Conservation (phyloP, 768 basidiomycete species). For the Lentinula edodes region DNA sequence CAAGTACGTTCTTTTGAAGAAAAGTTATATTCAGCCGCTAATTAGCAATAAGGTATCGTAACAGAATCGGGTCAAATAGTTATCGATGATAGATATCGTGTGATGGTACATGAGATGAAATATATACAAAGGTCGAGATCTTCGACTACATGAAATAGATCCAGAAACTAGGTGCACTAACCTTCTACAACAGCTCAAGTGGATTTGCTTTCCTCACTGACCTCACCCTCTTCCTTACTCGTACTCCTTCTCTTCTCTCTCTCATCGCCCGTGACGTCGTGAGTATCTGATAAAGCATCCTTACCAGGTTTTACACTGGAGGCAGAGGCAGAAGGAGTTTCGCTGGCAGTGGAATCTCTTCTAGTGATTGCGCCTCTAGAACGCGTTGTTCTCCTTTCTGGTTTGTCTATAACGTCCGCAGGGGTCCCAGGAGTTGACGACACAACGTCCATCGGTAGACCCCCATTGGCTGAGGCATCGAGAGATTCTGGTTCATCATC, state of each 20-base stretch:
- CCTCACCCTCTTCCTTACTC: conserved; percentile 6
- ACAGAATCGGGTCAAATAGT: no score
- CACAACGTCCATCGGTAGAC: not conserved
- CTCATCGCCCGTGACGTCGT: not conserved
- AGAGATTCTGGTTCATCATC: not conserved
- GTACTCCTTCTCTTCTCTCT: conserved; percentile 1
- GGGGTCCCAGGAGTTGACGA: not conserved
- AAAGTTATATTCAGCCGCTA: no score
- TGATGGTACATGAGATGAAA: no score
- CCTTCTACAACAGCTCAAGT: not conserved
- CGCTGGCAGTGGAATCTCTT: conserved; percentile 6
- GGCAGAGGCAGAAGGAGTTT: conserved; percentile 1
- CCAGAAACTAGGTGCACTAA: not conserved
- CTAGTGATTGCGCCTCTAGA: conserved; percentile 2
- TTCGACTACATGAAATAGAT: not conserved
- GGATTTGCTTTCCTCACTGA: conserved; percentile 4
- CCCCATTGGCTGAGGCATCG: not conserved
- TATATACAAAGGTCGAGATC: not conserved
- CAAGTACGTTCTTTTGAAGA: no score
- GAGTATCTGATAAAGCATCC: not conserved
- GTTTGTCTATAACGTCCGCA: not conserved
- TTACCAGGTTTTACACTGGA: not conserved
- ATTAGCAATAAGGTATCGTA: no score
- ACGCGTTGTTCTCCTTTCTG: conserved; percentile 6
- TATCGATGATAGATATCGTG: no score